Conservation (phyloP, 192 early-diverging fungal species). For the Coemansia sp. region DNA sequence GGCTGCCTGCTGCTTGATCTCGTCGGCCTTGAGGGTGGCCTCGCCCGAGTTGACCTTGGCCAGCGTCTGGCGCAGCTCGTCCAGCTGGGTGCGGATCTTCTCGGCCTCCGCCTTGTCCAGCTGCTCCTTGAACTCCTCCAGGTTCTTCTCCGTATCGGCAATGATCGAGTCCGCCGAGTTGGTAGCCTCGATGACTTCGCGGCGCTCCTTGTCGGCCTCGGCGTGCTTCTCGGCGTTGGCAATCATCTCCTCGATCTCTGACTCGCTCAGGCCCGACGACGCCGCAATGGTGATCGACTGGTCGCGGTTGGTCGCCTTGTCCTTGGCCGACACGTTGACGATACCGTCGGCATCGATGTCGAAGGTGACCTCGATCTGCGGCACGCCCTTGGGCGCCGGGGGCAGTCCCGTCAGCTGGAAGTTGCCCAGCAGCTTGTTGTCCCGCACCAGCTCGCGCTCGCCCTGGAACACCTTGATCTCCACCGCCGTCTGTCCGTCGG, state of each 20-base stretch:
- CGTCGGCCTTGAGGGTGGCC: conserved; percentile 69
- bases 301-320: conserved; percentile 94
- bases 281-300: conserved; percentile 96
- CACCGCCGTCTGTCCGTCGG: conserved; percentile 96
- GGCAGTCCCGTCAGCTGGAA: conserved; percentile 95
- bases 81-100: conserved; percentile 83
- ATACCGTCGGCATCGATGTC: conserved; percentile 99
- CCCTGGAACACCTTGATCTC: conserved; percentile 99
- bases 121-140: conserved; percentile 96
- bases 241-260: conserved; percentile 98
- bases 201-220: conserved; percentile 87
- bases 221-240: conserved; percentile 85
- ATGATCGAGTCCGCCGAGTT: conserved; percentile 93
- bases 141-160: conserved; percentile 90
- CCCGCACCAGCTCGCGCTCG: conserved; percentile 93
- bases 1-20: conserved; percentile 81
- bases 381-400: conserved; percentile 94
- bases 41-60: conserved; percentile 68
- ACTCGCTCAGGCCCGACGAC: conserved; percentile 86
- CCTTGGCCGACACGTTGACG: conserved; percentile 94
- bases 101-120: conserved; percentile 80
- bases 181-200: conserved; percentile 90
- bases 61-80: conserved; percentile 74
- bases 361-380: conserved; percentile 98
- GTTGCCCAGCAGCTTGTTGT: conserved; percentile 98